Evolutionary conservation across 495 filamentous ascomycete species (phyloP).

Genomic region (Hyphodiscus hymeniophilus): DNA sequence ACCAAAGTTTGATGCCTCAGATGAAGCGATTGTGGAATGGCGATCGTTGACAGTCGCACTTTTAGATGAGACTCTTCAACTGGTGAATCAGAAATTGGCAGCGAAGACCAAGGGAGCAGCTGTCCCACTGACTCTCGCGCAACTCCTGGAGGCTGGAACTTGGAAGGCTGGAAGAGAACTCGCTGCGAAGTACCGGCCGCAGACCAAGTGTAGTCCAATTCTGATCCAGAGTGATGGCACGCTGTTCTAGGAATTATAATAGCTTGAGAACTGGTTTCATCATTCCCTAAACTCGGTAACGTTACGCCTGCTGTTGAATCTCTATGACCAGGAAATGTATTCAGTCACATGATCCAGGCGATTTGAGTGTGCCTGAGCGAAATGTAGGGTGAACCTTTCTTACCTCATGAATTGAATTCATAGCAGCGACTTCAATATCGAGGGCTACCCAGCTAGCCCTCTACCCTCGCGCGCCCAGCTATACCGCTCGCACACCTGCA

Average conservation of each 20-base stretch:
- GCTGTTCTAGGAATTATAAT: no score
- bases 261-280: no score
- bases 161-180: slow-evolving; percentile 57
- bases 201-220: not conserved
- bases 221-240: no score
- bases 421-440: no score
- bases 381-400: no score
- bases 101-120: slow-evolving; percentile 54
- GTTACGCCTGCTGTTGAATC: no score
- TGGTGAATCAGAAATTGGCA: not conserved
- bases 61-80: not conserved
- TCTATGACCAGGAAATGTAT: no score
- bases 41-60: not conserved
- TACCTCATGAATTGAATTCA: no score
- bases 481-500: not conserved
- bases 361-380: no score
- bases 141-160: slow-evolving; percentile 74
- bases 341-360: no score
- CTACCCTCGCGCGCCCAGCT: not conserved
- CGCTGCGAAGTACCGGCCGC: not conserved
- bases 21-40: not conserved
- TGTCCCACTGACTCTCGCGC: slow-evolving; percentile 68
- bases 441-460: no score
- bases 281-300: no score
- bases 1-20: not conserved